Percentiles rank a stretch among this genome's conserved stretches.
These are phyloP conservation scores for Fraxinus nigra DNA, from an alignment of 305 asterid genomes.

Conservation along the genomic window DNA sequence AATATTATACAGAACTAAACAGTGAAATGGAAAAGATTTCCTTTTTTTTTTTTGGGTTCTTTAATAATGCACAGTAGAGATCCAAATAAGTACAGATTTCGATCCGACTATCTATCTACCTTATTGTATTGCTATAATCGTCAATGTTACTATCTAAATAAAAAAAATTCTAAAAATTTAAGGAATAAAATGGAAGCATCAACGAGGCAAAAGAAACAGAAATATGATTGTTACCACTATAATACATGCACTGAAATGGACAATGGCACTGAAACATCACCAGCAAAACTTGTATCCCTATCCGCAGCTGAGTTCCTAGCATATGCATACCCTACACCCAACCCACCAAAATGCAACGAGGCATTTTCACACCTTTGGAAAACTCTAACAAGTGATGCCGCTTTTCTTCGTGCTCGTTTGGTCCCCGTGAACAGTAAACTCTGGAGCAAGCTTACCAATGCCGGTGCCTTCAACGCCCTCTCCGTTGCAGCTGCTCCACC, in stretches of 20 bases:
- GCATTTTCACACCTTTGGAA: conserved; percentile 66
- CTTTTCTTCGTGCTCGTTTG: conserved; percentile 85
- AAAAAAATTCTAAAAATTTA: conserved; percentile 28
- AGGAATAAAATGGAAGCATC: conserved; percentile 29
- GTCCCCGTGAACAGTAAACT: conserved; percentile 79
- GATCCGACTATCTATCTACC: neutral
- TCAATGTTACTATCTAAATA: conserved; percentile 34
- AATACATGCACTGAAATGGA: conserved; percentile 80
- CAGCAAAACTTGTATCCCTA: conserved; percentile 55
- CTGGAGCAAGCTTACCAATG: conserved; percentile 67
- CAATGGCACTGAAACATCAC: conserved; percentile 61
- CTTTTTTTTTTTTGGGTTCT: neutral
- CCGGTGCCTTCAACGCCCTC: conserved; percentile 72
- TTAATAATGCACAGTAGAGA: neutral
- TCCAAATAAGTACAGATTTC: neutral
- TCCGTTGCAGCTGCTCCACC: conserved; percentile 72
- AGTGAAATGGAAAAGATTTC: neutral
- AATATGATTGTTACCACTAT: conserved; percentile 33
- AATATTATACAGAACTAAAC: neutral
- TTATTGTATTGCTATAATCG: conserved; percentile 28
- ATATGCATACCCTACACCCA: conserved; percentile 57
- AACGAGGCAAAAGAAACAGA: conserved; percentile 22
- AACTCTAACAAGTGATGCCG: conserved; percentile 85
- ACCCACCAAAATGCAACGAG: conserved; percentile 51
- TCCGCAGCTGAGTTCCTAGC: conserved; percentile 47